Base-by-base conservation (phyloP, 2,329 filamentous ascomycete species). In the Hypoxylon sp. region DNA sequence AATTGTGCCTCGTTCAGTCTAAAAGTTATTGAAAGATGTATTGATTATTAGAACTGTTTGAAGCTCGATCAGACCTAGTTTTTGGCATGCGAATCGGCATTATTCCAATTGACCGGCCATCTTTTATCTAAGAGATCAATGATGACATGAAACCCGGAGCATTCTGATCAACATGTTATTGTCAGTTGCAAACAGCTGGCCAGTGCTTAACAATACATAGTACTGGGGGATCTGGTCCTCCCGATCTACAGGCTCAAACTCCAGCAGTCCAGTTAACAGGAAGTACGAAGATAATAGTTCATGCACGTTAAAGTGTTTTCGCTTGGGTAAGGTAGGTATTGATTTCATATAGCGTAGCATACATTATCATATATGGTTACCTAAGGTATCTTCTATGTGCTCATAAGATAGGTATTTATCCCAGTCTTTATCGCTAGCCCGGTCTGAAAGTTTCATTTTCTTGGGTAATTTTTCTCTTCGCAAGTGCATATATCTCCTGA, bases 281-380 rank as follows among this genome's bases (percentile, higher is more conserved):
- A 23, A 23, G 23, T 23, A 23, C 23, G 2, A 23, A 2, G 23
- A 30, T 2, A 30, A 30, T 7, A 30, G 6, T 30, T 30, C 6
- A 30, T 30, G 28, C 28, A 30, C 28, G 28, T 30, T 6, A 30
- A 30, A 30, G 28, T 30, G 6, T 41, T 41, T 6, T 9, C 17
- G 36, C 14, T 41, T 41, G 5, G n/a, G 17, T n/a, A n/a, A n/a
- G n/a, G n/a, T n/a, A n/a, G n/a, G n/a, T 9, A n/a, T 43, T 5
- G 9, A 4, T 43, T 21, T 19, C 38, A 43, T 43, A 21, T 17
- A 43, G 38, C 28, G 11, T 17, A 43, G 38, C 28, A 49, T 58
- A 58, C 55, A 58, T 49, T 48, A 55, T 55, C 34, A 43, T 48
- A n/a, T 38, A 45, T 13, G 38, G n/a, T 11, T 52, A 41, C 23